Conservation (phyloP, 805 yeast species). For the Wickerhamiella hasegawae region DNA sequence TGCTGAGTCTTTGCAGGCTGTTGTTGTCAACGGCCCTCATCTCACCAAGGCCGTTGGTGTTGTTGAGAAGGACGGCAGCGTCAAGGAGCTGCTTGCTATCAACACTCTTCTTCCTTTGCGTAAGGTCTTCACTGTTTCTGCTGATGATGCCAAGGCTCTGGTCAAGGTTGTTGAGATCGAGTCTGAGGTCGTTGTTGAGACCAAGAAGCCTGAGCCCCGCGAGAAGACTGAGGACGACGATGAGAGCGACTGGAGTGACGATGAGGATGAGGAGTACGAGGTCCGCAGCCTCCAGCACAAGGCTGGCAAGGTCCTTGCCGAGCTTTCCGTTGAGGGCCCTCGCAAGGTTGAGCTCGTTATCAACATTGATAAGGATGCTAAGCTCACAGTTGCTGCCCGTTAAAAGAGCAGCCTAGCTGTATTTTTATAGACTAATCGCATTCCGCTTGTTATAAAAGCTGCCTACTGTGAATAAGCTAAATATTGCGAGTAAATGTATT, state of each 20-base stretch:
- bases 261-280: conserved; percentile 76
- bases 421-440: no score
- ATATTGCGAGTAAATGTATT: no score
- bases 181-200: conserved; percentile 71
- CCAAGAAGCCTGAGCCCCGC: conserved; percentile 54
- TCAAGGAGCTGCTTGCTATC: conserved; percentile 55
- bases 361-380: conserved; percentile 49
- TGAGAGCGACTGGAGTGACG: conserved; percentile 33
- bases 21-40: conserved; percentile 80
- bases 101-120: conserved; percentile 88
- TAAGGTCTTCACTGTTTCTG: conserved; percentile 48
- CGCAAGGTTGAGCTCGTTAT: conserved; percentile 49
- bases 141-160: conserved; percentile 41
- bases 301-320: conserved; percentile 62
- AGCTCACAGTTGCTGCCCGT: conserved; percentile 43
- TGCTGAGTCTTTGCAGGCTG: conserved; percentile 68
- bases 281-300: conserved; percentile 56
- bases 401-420: no score
- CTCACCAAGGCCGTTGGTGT: conserved; percentile 72
- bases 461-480: no score
- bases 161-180: conserved; percentile 52
- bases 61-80: conserved; percentile 51
- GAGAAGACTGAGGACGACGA: conserved; percentile 39
- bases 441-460: no score
- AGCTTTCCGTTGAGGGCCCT: conserved; percentile 57